Base-by-base conservation (phyloP, 2,329 filamentous ascomycete species). In the Scedosporium minutisporum region DNA sequence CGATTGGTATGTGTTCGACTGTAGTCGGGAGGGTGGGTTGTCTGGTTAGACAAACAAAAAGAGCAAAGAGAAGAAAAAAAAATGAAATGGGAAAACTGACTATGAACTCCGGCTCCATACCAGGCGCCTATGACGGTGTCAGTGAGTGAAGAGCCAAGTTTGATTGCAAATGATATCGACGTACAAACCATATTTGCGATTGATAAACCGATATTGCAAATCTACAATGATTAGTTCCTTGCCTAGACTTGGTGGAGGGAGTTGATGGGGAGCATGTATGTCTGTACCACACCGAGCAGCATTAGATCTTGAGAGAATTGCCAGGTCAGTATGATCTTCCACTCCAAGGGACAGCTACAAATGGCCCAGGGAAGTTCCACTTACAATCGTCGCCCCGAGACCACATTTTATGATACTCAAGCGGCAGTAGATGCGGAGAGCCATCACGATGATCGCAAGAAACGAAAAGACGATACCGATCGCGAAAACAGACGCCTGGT, bases 351-450 rank as follows among this genome's bases (percentile, higher is more conserved):
- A 44, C 2, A 44, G 12, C n/a, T 3, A 44, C 3, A 3, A 44
- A n/a, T n/a, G 41, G 41, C 12, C 3, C 10, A 6, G 41, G 3
- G 41, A 3, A 3, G 41, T n/a, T 12, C 42, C 42, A 46, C 42
- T 14, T 18, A 46, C 42, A 33, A 21, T 27, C 57, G 10, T 58
- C 57, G 12, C 21, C n/a, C 57, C 29, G 57, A 58, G 57, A 18
- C 57, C 16, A 3, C 57, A 58, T 12, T 41, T 38, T 14, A 58
- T 44, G 4, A 58, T 41, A 9, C 21, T n/a, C 12, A 41, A 3
- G 18, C 57, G 57, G n/a, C 57, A 58, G 57, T 58, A 58, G 33
- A 58, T 58, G n/a, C 57, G 57, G 33, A 58, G 57, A 21, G 16
- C 27, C 57, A 41, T 58, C 3, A 58, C 57, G 1, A 21, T 6